Percentiles rank a stretch among this genome's conserved stretches.
These are phyloP conservation scores for Aureobasidium pullulans DNA, from an alignment of 2,329 filamentous ascomycete genomes.

Conservation along the genomic window DNA sequence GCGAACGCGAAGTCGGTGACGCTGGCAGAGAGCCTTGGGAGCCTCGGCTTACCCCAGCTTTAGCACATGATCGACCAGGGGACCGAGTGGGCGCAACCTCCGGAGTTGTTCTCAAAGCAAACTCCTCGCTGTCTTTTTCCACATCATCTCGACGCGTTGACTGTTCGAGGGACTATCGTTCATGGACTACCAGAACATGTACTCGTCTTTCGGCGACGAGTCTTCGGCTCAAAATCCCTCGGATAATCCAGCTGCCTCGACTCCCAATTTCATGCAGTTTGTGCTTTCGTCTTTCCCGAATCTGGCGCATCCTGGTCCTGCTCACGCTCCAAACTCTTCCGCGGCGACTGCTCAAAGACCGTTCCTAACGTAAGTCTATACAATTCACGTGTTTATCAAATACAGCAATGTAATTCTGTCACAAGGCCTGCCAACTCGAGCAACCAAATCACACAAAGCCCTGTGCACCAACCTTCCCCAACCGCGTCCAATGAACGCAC, in stretches of 20 bases:
- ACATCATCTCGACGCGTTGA: constrained; percentile 1
- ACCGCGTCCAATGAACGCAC: constrained; percentile 2
- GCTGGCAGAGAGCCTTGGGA: neutral
- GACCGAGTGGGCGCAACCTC: neutral
- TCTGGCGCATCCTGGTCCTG: neutral
- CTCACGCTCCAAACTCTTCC: neutral
- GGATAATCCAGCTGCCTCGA: constrained; percentile 2
- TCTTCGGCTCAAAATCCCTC: neutral
- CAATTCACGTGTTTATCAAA: neutral
- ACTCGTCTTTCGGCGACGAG: constrained; percentile 9
- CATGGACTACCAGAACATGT: constrained; percentile 12
- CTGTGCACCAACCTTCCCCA: constrained; percentile 7
- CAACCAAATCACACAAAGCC: constrained; percentile 6
- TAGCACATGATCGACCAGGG: neutral
- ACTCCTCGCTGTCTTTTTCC: neutral
- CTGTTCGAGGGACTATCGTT: neutral
- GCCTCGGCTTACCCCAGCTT: constrained; percentile 9
- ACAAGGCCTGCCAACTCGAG: constrained; percentile 8
- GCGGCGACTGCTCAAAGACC: constrained; percentile 5
- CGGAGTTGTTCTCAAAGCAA: constrained; percentile 1
- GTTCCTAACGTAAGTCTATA: constrained; percentile 11
- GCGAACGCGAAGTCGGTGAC: neutral
- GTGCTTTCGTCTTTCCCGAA: constrained; percentile 6
- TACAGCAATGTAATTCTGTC: neutral
- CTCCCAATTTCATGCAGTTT: constrained; percentile 12